Evolutionary conservation across 2,329 filamentous ascomycete species (phyloP), one percentile per base, ranked within the genome.

Genomic region (Phyllosticta citrichinensis): DNA sequence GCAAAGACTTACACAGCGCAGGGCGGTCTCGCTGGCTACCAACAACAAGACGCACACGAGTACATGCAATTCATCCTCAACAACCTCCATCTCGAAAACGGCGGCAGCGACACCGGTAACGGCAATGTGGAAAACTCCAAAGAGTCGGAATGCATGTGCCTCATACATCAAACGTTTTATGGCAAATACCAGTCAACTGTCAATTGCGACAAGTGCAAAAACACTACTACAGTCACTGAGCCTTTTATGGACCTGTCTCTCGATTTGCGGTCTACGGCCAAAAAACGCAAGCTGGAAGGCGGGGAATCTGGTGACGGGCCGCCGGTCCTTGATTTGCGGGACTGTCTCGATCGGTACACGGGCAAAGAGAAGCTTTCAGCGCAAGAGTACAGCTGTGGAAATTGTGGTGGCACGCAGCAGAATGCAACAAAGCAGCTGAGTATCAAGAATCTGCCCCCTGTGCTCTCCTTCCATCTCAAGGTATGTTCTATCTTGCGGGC

Each of bases 51-150:
- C 70, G 93, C 93, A 0, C 93, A 97, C 71, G 93, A 97, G 72
- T 97, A 96, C 75, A 95, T 97, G 73, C 91, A 96, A 71, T 97
- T 96, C 70, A 83, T 97, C 35, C 87, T 95, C 40, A 93, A 97
- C 76, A 89, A 94, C 68, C 81, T 99, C 17, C 93, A 97, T 70
- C 85, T 77, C 10, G 79, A 91, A 51, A 94, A 92, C 67, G 86
- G 86, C 14, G 86, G 89, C 55, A 68, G 70, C 3, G 69, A 68
- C 19, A 30, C 14, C 12, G 56, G 51, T 51, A 19, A 25, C 22
- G 55, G 35, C 24, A 17, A 9, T 11, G 54, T n/a, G 9, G 25
- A 27, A 3, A 57, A 56, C 25, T 66, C 70, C 52, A 59, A 56
- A 68, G 60, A 63, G 5, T 58, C 57, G 68, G 69, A 74, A 66